A percentile compares a stretch with the other conserved stretches of the same genome.
Evolutionary conservation across 176 grass and related monocot genomes (phyloP).

Genomic region (Alopecurus myosuroides): DNA sequence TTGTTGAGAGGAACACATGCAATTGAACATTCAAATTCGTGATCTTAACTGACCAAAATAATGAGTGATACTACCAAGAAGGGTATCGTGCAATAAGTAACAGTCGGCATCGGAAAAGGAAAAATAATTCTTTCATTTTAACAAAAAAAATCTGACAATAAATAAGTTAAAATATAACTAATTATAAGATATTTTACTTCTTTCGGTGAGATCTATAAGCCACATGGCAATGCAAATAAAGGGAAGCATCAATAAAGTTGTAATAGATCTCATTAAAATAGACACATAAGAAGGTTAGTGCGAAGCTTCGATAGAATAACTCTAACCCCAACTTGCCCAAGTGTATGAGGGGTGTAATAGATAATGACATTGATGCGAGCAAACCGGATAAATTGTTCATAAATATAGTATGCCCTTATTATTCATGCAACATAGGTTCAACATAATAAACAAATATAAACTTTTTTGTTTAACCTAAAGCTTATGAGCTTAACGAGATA

Average conservation of each 20-base stretch:
- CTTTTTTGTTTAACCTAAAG: not conserved
- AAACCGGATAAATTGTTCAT: constrained; percentile 44
- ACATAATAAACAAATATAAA: not conserved
- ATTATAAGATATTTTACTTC: constrained; percentile 8
- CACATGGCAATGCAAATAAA: constrained; percentile 58
- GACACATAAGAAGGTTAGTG: constrained; percentile 42
- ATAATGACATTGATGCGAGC: constrained; percentile 64
- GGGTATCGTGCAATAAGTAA: constrained; percentile 63
- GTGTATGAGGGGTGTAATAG: constrained; percentile 67
- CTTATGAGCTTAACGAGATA: not conserved
- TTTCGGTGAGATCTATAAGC: constrained; percentile 56
- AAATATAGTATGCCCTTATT: not conserved
- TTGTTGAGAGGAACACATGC: constrained; percentile 41
- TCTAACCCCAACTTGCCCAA: constrained; percentile 57
- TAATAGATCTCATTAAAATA: constrained; percentile 62
- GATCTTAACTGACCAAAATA: constrained; percentile 49
- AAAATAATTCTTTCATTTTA: not conserved
- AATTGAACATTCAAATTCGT: constrained; percentile 12
- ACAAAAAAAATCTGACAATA: not conserved
- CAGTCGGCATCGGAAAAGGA: constrained; percentile 9
- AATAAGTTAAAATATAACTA: not conserved
- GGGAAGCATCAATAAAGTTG: constrained; percentile 61
- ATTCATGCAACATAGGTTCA: not conserved
- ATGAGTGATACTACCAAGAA: constrained; percentile 49
- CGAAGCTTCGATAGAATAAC: constrained; percentile 42